Conservation (phyloP, 768 basidiomycete genomes). For the Cystobasidium tubakii region DNA sequence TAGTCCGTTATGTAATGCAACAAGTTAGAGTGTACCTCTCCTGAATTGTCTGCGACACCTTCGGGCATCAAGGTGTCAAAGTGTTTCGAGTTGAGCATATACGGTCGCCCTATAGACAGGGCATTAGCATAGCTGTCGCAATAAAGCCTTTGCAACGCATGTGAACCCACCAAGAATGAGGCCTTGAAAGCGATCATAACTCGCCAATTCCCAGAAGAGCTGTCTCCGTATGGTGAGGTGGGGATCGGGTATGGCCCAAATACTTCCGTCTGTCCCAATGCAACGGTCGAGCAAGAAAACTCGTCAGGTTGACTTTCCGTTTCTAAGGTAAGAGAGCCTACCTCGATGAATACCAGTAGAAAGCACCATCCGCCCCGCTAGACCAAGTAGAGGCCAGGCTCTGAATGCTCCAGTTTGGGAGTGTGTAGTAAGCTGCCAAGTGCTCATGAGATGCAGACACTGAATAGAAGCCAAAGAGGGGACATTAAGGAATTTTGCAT, state of each 20-base stretch:
- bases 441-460: constrained; percentile 33
- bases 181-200: constrained; percentile 32
- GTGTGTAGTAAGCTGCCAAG: constrained; percentile 34
- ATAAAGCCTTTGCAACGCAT: too few relatives aligned
- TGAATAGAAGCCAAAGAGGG: constrained; percentile 28
- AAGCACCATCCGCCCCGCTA: constrained; percentile 25
- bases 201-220: constrained; percentile 32
- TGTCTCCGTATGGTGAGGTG: constrained; percentile 22
- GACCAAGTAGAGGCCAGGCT: constrained; percentile 33
- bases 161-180: constrained; percentile 8
- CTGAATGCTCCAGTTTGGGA: constrained; percentile 34
- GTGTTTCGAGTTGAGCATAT: constrained; percentile 33
- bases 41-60: background rate
- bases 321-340: background rate
- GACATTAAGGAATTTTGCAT: constrained; percentile 33
- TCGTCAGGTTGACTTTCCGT: too few relatives aligned
- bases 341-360: constrained; percentile 32
- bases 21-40: constrained; percentile 17
- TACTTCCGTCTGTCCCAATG: constrained; percentile 28
- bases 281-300: background rate
- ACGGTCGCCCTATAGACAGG: constrained; percentile 14
- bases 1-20: background rate
- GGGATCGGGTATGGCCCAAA: constrained; percentile 32
- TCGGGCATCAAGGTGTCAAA: constrained; percentile 32
- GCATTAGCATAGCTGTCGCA: background rate